Evolutionary conservation across 2,329 filamentous ascomycete genomes (phyloP).

Genomic region (Bipolaris zeicola): DNA sequence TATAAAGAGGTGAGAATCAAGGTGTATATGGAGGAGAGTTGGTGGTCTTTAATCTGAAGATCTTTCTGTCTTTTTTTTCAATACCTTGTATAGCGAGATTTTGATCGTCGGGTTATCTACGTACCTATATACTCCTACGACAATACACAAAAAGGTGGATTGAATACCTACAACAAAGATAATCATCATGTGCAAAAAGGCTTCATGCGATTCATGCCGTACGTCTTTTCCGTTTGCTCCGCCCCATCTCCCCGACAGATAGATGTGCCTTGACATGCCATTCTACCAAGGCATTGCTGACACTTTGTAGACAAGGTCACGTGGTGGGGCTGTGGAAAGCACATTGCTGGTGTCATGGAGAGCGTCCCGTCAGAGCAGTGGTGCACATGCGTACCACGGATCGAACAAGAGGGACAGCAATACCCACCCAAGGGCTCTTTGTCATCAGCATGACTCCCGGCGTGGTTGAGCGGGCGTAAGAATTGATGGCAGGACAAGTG

Average conservation of each 20-base stretch:
- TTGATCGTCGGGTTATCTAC: background rate
- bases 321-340: conserved; percentile 70
- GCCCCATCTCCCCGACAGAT: background rate
- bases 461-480: conserved; percentile 3
- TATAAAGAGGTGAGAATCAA: background rate
- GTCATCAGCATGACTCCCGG: conserved; percentile 34
- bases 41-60: background rate
- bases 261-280: background rate
- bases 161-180: background rate
- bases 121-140: background rate
- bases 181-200: conserved; percentile 67
- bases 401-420: conserved; percentile 64
- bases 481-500: background rate
- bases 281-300: conserved; percentile 2
- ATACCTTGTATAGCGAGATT: background rate
- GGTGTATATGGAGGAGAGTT: background rate
- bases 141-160: background rate
- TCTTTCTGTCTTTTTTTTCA: too few relatives aligned
- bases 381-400: conserved; percentile 69
- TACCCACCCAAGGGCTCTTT: conserved; percentile 67
- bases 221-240: conserved; percentile 41
- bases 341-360: conserved; percentile 68
- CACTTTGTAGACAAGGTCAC: conserved; percentile 58
- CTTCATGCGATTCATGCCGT: conserved; percentile 68
- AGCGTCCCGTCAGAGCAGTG: conserved; percentile 62